A percentile compares a stretch with the other conserved stretches of the same genome.
Evolutionary conservation across 345 rosid species (phyloP).

Genomic region (Garcia nutans): DNA sequence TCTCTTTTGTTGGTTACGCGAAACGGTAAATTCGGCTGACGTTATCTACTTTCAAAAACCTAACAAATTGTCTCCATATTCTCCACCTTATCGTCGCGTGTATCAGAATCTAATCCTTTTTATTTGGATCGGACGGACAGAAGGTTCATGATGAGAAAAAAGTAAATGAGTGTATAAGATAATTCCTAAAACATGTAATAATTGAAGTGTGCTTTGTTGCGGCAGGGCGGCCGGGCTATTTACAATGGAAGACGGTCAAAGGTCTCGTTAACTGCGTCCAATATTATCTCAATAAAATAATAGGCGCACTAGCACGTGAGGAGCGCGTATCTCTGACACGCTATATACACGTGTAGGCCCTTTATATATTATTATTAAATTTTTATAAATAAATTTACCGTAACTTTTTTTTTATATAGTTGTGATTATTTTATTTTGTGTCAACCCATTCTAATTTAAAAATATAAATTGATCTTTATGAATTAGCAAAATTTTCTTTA

Average conservation of each 20-base stretch:
- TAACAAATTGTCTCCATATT: background rate
- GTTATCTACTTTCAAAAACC: background rate
- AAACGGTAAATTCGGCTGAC: background rate
- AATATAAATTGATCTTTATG: too few relatives aligned
- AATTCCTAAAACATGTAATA: background rate
- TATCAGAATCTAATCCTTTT: too few relatives aligned
- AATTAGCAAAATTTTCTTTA: too few relatives aligned
- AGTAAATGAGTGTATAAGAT: background rate
- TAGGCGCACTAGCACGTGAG: background rate
- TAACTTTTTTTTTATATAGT: too few relatives aligned
- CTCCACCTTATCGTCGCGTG: background rate
- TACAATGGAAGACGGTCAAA: constrained; percentile 10
- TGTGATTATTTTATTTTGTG: too few relatives aligned
- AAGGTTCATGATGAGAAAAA: background rate
- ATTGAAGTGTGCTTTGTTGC: background rate
- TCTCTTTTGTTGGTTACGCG: background rate
- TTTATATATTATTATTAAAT: too few relatives aligned
- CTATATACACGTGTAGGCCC: background rate
- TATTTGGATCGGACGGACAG: background rate
- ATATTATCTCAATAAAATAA: background rate
- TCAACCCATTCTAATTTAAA: too few relatives aligned
- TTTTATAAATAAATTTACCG: too few relatives aligned
- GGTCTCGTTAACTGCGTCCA: constrained; percentile 30
- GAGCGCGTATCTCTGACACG: background rate
- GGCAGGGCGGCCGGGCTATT: constrained; percentile 8